These are phyloP conservation scores for Calocybe gangraenosa DNA, from an alignment of 768 basidiomycete species.

Conservation along the genomic window DNA sequence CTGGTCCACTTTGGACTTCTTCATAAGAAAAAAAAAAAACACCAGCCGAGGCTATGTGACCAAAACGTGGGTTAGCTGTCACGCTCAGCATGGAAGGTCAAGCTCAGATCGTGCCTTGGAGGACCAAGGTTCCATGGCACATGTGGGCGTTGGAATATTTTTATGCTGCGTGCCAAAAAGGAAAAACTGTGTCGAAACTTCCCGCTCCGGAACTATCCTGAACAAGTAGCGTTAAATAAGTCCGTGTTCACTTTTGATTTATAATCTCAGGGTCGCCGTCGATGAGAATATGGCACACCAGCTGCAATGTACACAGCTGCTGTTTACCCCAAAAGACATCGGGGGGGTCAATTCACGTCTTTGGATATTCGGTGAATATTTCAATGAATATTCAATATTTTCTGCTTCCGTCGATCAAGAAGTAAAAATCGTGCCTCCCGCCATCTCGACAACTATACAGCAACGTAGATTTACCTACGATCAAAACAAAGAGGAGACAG, in stretches of 20 bases:
- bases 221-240: slow-evolving; percentile 22
- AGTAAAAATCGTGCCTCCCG: background rate
- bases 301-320: slow-evolving; percentile 1
- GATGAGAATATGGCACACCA: slow-evolving; percentile 15
- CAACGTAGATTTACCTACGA: background rate
- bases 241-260: slow-evolving; percentile 20
- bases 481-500: background rate
- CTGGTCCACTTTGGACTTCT: slow-evolving; percentile 17
- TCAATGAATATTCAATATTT: slow-evolving; percentile 10
- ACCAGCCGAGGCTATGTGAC: slow-evolving; percentile 23
- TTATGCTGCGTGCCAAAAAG: slow-evolving; percentile 26
- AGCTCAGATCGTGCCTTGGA: slow-evolving; percentile 29
- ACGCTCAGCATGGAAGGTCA: slow-evolving; percentile 25
- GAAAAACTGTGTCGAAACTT: slow-evolving; percentile 29
- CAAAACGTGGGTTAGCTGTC: slow-evolving; percentile 20
- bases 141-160: slow-evolving; percentile 33
- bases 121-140: slow-evolving; percentile 29
- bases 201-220: slow-evolving; percentile 34
- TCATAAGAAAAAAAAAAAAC: no score
- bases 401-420: slow-evolving; percentile 15
- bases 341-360: background rate
- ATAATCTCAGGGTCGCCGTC: slow-evolving; percentile 28
- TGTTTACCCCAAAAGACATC: slow-evolving; percentile 1
- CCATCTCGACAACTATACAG: slow-evolving; percentile 14
- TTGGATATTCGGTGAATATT: no score